Base-by-base conservation (phyloP, 768 basidiomycete species). In the Cyclocybe cylindracea region DNA sequence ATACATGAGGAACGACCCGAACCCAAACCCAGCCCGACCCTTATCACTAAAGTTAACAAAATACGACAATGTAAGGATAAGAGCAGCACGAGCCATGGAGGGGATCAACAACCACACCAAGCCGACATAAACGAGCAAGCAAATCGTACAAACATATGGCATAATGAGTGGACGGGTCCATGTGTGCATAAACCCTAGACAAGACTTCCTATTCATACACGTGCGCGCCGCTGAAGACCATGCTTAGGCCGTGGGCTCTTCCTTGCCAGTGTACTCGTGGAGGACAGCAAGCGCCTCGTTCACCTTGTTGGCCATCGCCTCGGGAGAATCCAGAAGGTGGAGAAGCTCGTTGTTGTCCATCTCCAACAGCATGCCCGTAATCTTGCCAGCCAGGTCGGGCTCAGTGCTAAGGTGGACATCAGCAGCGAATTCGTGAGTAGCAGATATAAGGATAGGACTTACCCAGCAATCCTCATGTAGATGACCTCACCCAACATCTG, bases 401-500 rank as follows among this genome's bases (percentile, higher is more conserved):
- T 98, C 87, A 51, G 86, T 68, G 18, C 87, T 92, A 66, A 33
- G 24, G 24, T 37, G 14, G 56, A 37, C 32, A 48, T 19, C 42
- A 38, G 52, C 44, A 14, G 50, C 19, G 45, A 57, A 19, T 48
- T 40, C 43, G 16, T 53, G 49, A 18, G 60, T 41, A 51, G 19
- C 51, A 19, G 50, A 55, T 49, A 35, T 49, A 44, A 52, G 9
- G 37, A 35, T 33, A 49, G 51, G 36, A 81, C 91, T 69, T 75
- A 93, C 89, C 72, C 65, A 51, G 78, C 82, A 58, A 98, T 95
- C 67, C 84, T 88, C 82, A 96, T 87, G 76, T 98, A 98, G 61
- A 98, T 85, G 44, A 90, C 84, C 74, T 99, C 97, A 61, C 97
- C 97, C 43, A 99, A 80, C 89, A 98, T 94, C 72, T 99, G 97